phyloP scores from a whole-genome alignment of 345 rosid species.

The Arabidopsis thaliana region TAIR10.1 NC_003076.8:18178001-18178500 shows the following conservation, averaged over 20 bases:
- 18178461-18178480: background rate
- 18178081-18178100: slow-evolving; percentile 4
- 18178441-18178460: background rate
- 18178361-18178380: background rate
- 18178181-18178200: background rate
- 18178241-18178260: background rate
- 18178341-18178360: background rate
- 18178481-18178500: background rate
- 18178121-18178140: background rate
- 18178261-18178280: background rate
- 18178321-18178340: background rate
- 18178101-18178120: background rate
- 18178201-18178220: background rate
- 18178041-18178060: background rate
- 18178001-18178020: background rate
- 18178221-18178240: background rate
- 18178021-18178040: background rate
- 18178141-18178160: background rate
- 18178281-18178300: background rate
- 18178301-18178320: background rate
- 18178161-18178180: background rate
- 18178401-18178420: background rate
- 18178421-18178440: background rate
- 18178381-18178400: background rate
- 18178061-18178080: slow-evolving; percentile 20